Conservation (phyloP, 164 flowering plant genomes). For the Umbilicus rupestris region DNA sequence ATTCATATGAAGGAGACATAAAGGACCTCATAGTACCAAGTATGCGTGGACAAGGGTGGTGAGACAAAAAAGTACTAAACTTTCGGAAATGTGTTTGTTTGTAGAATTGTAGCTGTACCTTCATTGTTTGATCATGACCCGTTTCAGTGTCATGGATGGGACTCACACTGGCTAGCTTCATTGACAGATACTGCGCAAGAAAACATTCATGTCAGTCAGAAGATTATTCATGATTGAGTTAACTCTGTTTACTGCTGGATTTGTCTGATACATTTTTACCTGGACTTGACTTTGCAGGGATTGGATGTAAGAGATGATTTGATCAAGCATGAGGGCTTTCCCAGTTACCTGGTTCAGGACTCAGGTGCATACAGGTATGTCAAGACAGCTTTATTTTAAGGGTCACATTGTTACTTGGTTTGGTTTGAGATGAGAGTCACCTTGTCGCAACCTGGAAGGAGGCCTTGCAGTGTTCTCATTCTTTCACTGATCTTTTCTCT, state of each 20-base stretch:
- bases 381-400: not conserved
- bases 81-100: not conserved
- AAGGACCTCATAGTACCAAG: not conserved
- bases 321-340: not conserved
- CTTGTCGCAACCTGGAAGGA: conserved; percentile 5
- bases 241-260: not conserved
- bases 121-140: not conserved
- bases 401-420: not conserved
- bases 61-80: not conserved
- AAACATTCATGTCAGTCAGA: not conserved
- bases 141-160: not conserved
- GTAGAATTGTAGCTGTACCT: no score
- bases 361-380: not conserved
- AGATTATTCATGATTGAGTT: no score
- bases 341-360: not conserved
- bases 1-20: not conserved
- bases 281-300: conserved; percentile 2
- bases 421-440: not conserved
- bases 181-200: conserved; percentile 3
- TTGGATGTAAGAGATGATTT: not conserved
- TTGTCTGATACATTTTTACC: not conserved
- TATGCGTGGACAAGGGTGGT: not conserved
- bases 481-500: not conserved
- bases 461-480: not conserved
- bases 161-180: not conserved